Evolutionary conservation across 2,329 filamentous ascomycete genomes (phyloP), one percentile per base, ranked within the genome.

Genomic region (Amauroascus niger): DNA sequence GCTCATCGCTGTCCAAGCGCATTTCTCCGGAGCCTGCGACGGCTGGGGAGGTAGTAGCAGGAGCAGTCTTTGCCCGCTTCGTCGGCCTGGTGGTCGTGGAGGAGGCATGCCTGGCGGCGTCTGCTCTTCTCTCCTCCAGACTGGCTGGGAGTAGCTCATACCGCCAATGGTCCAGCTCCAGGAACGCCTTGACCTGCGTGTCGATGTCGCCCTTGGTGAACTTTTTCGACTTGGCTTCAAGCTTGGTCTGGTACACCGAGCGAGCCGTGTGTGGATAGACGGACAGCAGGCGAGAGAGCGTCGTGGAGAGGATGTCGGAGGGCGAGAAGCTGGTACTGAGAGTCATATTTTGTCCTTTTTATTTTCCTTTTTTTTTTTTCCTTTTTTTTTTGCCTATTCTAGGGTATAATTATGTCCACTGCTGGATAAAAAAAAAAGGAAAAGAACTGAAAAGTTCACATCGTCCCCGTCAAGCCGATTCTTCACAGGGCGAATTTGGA

Each of bases 81-180:
- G 24, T 57, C 45, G 26, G 46, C 37, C 43, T 52, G 22, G 57
- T 53, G 20, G 57, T 32, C 63, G 51, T 32, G n/a, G 37, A 13
- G 26, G 22, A 13, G 32, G 35, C 22, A 32, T 13, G 16, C n/a
- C 24, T 30, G 4, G 8, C 24, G 40, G 6, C 22, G 6, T 20
- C 48, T 24, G 41, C 51, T 26, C 40, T 28, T 16, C n/a, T n/a
- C n/a, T 46, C 7, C 22, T 39, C 22, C 9, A 53, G n/a, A 1
- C 8, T 40, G 20, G 41, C 50, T 7, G 50, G 50, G 1, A 54
- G 20, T 13, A n/a, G 2, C 47, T 52, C 62, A 59, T 71, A 74
- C 28, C 72, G 63, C 65, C 68, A 72, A 8, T 50, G 44, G 58
- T 74, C 70, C 24, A 72, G 56, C 30, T 63, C 47, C 6, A 67